Conservation (phyloP, 2,329 filamentous ascomycete species). For the Leptographium lundbergii region DNA sequence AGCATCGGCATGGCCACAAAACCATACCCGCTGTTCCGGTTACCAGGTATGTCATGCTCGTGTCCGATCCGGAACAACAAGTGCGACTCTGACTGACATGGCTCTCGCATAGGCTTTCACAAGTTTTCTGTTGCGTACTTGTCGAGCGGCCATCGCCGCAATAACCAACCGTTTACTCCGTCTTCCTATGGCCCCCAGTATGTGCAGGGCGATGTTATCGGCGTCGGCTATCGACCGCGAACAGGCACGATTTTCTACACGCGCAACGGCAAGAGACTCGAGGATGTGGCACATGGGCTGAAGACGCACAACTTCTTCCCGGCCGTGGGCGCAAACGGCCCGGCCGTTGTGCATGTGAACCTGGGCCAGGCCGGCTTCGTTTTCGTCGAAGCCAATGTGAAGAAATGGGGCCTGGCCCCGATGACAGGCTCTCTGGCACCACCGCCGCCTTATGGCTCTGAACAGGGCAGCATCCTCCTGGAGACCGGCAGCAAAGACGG, state of each 20-base stretch:
- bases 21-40: constrained; percentile 84
- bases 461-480: constrained; percentile 90
- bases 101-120: constrained; percentile 56
- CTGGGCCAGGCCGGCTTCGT: constrained; percentile 97
- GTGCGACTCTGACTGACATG: neutral
- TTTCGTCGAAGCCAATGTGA: constrained; percentile 98
- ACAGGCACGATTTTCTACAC: constrained; percentile 97
- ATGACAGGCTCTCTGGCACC: constrained; percentile 92
- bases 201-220: constrained; percentile 90
- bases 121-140: constrained; percentile 87
- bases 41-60: constrained; percentile 55
- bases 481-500: constrained; percentile 65
- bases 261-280: constrained; percentile 91
- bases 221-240: constrained; percentile 85
- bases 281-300: constrained; percentile 84
- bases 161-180: constrained; percentile 80
- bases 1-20: constrained; percentile 94
- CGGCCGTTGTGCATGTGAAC: constrained; percentile 87
- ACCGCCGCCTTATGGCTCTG: constrained; percentile 90
- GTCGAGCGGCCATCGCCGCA: constrained; percentile 73
- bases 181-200: constrained; percentile 72
- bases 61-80: neutral
- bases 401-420: constrained; percentile 97
- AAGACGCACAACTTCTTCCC: constrained; percentile 97
- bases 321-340: constrained; percentile 89